Evolutionary conservation across 306 rosid genomes (phyloP).

Genomic region (Fagus sylvatica): DNA sequence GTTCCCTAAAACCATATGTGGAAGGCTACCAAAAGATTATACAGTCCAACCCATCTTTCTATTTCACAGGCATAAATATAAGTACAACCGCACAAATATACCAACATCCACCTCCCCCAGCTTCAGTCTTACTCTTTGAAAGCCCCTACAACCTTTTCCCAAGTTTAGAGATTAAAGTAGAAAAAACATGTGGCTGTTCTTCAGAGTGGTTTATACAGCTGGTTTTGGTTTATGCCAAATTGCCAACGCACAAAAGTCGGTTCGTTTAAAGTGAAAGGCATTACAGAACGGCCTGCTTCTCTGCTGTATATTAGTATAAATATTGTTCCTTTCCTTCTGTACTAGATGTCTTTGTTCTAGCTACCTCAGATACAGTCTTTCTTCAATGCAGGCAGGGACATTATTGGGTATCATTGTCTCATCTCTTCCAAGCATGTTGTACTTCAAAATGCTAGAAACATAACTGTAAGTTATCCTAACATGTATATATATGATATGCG

Average conservation of each 20-base stretch:
- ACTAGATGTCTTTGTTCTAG: not conserved
- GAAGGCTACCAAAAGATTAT: not conserved
- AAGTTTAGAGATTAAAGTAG: constrained; percentile 23
- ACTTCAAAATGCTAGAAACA: no score
- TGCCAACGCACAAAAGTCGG: constrained; percentile 43
- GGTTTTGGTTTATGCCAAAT: constrained; percentile 36
- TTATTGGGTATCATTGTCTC: no score
- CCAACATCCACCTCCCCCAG: constrained; percentile 10
- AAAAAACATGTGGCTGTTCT: constrained; percentile 28
- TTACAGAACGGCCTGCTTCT: no score
- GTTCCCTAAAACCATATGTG: not conserved
- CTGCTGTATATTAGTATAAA: no score
- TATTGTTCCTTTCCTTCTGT: constrained; percentile 1
- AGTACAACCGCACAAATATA: not conserved
- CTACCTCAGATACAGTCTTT: not conserved
- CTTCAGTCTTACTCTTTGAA: constrained; percentile 11
- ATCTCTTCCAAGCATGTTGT: no score
- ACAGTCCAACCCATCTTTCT: constrained; percentile 5
- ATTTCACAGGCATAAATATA: not conserved
- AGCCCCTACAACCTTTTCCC: constrained; percentile 20
- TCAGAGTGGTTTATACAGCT: constrained; percentile 23
- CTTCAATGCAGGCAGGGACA: not conserved
- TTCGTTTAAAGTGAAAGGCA: no score
- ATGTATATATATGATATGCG: no score
- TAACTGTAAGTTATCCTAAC: no score